Conservation (phyloP, 2,329 filamentous ascomycete species). For the Pyrenochaeta sp. region DNA sequence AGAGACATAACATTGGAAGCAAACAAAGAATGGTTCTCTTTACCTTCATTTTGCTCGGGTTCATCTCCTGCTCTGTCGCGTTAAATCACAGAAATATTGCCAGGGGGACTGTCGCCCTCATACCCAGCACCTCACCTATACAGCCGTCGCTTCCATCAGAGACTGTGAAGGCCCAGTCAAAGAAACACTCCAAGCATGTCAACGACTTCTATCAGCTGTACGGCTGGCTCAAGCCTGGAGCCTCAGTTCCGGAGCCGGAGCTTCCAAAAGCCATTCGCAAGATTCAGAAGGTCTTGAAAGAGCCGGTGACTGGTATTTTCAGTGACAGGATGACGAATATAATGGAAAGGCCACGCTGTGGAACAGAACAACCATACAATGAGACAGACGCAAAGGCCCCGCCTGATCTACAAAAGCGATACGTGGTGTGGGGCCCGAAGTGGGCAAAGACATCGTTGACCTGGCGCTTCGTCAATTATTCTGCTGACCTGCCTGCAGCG, state of each 20-base stretch:
- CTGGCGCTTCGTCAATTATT: slow-evolving; percentile 37
- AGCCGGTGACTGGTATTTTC: slow-evolving; percentile 35
- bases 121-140: slow-evolving; percentile 28
- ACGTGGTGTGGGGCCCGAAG: slow-evolving; percentile 39
- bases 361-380: slow-evolving; percentile 34
- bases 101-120: slow-evolving; percentile 21
- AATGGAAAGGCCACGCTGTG: slow-evolving; percentile 37
- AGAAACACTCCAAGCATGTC: slow-evolving; percentile 33
- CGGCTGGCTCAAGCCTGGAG: slow-evolving; percentile 34
- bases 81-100: slow-evolving; percentile 4
- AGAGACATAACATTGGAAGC: slow-evolving; percentile 9
- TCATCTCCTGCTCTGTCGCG: slow-evolving; percentile 12
- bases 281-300: slow-evolving; percentile 35
- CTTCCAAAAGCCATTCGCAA: slow-evolving; percentile 37
- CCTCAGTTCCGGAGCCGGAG: slow-evolving; percentile 29
- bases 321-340: slow-evolving; percentile 34
- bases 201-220: slow-evolving; percentile 42
- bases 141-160: slow-evolving; percentile 3
- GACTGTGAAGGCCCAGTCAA: slow-evolving; percentile 17
- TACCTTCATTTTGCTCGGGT: slow-evolving; percentile 3
- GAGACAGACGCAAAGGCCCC: slow-evolving; percentile 23
- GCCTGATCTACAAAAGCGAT: slow-evolving; percentile 23
- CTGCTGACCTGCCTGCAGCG: slow-evolving; percentile 26
- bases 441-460: slow-evolving; percentile 37
- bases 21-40: slow-evolving; percentile 21